Conservation (phyloP, 257 asterid species). For the Scutellaria galericulata region DNA sequence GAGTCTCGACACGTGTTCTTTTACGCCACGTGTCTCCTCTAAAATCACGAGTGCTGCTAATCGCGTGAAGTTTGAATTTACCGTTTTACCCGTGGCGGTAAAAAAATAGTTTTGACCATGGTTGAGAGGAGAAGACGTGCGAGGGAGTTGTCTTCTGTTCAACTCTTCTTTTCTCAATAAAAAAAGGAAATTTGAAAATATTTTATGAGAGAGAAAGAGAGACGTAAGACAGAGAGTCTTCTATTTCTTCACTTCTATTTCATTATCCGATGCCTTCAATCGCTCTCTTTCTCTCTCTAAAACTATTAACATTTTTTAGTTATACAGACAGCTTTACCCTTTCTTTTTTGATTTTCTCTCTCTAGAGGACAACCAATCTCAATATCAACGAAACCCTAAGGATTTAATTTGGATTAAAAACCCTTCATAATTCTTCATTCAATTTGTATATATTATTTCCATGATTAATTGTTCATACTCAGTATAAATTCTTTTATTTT, state of each 20-base stretch:
- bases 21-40: neutral
- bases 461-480: slow-evolving; percentile 39
- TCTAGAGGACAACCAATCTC: slow-evolving; percentile 30
- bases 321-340: slow-evolving; percentile 8
- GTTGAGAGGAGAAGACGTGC: slow-evolving; percentile 48
- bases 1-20: neutral
- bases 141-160: slow-evolving; percentile 45
- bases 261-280: slow-evolving; percentile 52
- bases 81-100: slow-evolving; percentile 25
- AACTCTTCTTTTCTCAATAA: slow-evolving; percentile 23
- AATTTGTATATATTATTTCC: slow-evolving; percentile 46
- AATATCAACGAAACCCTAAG: slow-evolving; percentile 36
- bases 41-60: neutral
- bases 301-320: slow-evolving; percentile 9
- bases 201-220: slow-evolving; percentile 39
- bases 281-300: slow-evolving; percentile 39
- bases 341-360: slow-evolving; percentile 24
- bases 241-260: slow-evolving; percentile 41
- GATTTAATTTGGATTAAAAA: slow-evolving; percentile 35
- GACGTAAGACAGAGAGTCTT: slow-evolving; percentile 53
- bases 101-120: slow-evolving; percentile 35
- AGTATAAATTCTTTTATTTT: slow-evolving; percentile 39
- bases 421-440: slow-evolving; percentile 47
- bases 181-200: neutral
- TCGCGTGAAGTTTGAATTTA: neutral